Evolutionary conservation across 805 yeast species (phyloP).

Genomic region (Clavispora asparagi): DNA sequence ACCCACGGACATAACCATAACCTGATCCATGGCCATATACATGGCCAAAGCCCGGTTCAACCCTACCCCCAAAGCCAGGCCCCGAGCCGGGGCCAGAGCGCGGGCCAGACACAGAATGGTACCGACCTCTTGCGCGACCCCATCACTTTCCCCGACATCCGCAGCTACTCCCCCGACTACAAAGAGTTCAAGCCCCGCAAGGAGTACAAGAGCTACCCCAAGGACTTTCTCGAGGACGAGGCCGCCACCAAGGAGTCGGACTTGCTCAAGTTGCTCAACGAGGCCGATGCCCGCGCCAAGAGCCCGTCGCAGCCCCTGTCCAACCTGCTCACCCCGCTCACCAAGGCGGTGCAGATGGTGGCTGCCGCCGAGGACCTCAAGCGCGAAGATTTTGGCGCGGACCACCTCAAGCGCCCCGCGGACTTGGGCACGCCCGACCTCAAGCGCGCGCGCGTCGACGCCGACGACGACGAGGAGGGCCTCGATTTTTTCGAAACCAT

Average conservation of each 20-base stretch:
- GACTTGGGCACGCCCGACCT: slow-evolving; percentile 3
- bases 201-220: neutral
- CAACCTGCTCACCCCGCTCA: slow-evolving; percentile 29
- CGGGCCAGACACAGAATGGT: too few species aligned
- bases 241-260: slow-evolving; percentile 34
- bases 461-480: slow-evolving; percentile 50
- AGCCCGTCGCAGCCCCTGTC: slow-evolving; percentile 2
- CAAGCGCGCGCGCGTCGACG: slow-evolving; percentile 3
- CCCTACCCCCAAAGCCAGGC: too few species aligned
- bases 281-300: slow-evolving; percentile 7
- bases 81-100: too few species aligned
- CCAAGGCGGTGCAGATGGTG: slow-evolving; percentile 38
- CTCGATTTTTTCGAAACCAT: slow-evolving; percentile 69
- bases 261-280: slow-evolving; percentile 41
- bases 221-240: slow-evolving; percentile 1
- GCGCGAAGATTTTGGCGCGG: slow-evolving; percentile 9
- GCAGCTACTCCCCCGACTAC: slow-evolving; percentile 26
- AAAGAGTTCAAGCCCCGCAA: slow-evolving; percentile 4
- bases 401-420: slow-evolving; percentile 2
- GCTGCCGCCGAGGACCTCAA: slow-evolving; percentile 22
- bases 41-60: too few species aligned
- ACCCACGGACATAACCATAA: too few species aligned
- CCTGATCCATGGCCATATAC: too few species aligned
- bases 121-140: neutral
- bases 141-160: slow-evolving; percentile 18